These are phyloP conservation scores for Balamuthia mandrillaris DNA, from an alignment of 208 protist genomes.

Conservation along the genomic window DNA sequence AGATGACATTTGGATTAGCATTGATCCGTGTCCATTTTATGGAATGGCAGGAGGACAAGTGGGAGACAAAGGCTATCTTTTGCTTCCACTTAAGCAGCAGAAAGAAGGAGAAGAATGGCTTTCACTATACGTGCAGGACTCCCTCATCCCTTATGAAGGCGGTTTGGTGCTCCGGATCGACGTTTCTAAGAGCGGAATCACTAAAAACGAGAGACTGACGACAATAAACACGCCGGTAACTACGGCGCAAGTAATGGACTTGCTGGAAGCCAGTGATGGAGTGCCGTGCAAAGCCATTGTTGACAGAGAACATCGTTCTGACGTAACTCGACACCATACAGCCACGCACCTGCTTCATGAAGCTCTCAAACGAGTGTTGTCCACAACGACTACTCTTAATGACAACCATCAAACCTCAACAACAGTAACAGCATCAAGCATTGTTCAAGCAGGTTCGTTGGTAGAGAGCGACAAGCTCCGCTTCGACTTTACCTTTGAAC, in stretches of 20 bases:
- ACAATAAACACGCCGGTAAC: neutral
- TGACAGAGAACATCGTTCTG: neutral
- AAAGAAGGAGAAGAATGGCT: neutral
- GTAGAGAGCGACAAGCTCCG: slow-evolving; percentile 37
- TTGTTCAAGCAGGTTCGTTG: slow-evolving; percentile 6
- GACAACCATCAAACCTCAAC: neutral
- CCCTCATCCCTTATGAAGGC: neutral
- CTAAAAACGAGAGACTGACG: neutral
- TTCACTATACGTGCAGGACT: neutral
- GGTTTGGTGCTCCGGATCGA: neutral
- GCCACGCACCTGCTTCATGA: slow-evolving; percentile 45
- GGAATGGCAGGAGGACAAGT: slow-evolving; percentile 41
- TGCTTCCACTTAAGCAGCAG: neutral
- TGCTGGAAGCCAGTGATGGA: neutral
- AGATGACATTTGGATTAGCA: neutral
- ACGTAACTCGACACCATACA: neutral
- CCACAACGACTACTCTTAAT: too few species aligned
- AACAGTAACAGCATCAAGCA: neutral
- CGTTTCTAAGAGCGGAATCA: neutral
- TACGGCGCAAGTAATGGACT: neutral
- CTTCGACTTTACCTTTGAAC: slow-evolving; percentile 42
- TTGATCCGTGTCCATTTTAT: slow-evolving; percentile 45
- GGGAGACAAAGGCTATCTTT: neutral
- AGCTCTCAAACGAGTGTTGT: neutral
- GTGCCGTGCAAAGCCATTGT: neutral